These are phyloP conservation scores for Phlebiopsis gigantea DNA, from an alignment of 768 basidiomycete species.

Conservation along the genomic window DNA sequence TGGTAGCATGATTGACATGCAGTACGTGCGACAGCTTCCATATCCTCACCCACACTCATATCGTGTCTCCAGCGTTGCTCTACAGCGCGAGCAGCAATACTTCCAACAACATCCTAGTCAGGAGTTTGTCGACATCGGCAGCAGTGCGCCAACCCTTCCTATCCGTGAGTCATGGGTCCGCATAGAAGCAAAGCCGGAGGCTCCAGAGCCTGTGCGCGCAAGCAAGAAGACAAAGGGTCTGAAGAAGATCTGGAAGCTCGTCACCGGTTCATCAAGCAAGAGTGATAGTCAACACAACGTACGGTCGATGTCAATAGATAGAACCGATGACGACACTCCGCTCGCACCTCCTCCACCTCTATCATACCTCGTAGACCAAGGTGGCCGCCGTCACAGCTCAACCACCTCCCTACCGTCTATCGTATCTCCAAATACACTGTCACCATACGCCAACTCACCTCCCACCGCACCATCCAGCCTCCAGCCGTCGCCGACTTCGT, in stretches of 20 bases:
- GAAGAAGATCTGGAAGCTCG: constrained; percentile 76
- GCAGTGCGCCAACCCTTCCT: constrained; percentile 24
- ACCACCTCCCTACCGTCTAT: constrained; percentile 64
- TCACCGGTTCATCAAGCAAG: constrained; percentile 49
- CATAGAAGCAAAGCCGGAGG: constrained; percentile 4
- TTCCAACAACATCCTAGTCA: constrained; percentile 15
- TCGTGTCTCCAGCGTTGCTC: constrained; percentile 52
- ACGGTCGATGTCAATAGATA: constrained; percentile 36
- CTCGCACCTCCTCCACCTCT: constrained; percentile 88
- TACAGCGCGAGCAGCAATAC: constrained; percentile 55
- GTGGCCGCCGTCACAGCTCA: constrained; percentile 54
- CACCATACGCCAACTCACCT: constrained; percentile 63
- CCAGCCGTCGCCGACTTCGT: constrained; percentile 72
- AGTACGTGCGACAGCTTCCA: constrained; percentile 46
- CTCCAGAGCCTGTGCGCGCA: background rate
- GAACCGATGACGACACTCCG: constrained; percentile 64
- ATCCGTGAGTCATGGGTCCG: constrained; percentile 20
- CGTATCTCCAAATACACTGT: constrained; percentile 48
- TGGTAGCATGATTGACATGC: constrained; percentile 91
- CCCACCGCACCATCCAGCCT: constrained; percentile 72
- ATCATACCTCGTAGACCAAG: constrained; percentile 74
- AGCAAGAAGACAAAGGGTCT: constrained; percentile 71
- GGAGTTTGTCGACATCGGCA: constrained; percentile 22
- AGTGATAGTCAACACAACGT: constrained; percentile 27
- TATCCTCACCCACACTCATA: constrained; percentile 3